Percentiles rank a stretch among this genome's conserved stretches.
Evolutionary conservation across 2,329 filamentous ascomycete species (phyloP).

Genomic region (Exophiala sp.): DNA sequence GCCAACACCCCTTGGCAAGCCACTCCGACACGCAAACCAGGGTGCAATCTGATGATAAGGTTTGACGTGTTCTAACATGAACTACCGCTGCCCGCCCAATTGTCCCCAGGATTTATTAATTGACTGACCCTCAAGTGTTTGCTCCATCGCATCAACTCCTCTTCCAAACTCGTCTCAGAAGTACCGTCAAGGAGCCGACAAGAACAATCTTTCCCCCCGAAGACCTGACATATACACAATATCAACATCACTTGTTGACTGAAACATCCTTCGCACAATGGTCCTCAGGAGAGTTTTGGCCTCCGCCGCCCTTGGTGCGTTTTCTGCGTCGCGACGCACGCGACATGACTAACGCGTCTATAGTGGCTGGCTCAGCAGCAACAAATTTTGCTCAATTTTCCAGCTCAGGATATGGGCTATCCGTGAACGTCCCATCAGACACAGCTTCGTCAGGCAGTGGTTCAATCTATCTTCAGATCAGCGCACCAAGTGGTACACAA

Average conservation of each 20-base stretch:
- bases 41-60: slow-evolving; percentile 13
- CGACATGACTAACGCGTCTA: slow-evolving; percentile 34
- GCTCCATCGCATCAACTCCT: not conserved
- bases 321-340: not conserved
- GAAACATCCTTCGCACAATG: slow-evolving; percentile 6
- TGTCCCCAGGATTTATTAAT: not conserved
- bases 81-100: not conserved
- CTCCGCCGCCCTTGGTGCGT: slow-evolving; percentile 14
- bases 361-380: slow-evolving; percentile 22
- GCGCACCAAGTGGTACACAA: slow-evolving; percentile 50
- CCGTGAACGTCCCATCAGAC: slow-evolving; percentile 52
- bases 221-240: not conserved
- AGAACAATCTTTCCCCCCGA: not conserved
- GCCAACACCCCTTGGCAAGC: slow-evolving; percentile 19
- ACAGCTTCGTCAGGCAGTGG: slow-evolving; percentile 51
- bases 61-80: slow-evolving; percentile 6
- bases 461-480: slow-evolving; percentile 58
- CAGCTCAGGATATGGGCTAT: slow-evolving; percentile 22
- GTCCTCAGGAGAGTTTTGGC: slow-evolving; percentile 16
- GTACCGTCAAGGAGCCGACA: not conserved
- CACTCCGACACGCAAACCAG: slow-evolving; percentile 13
- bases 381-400: slow-evolving; percentile 22
- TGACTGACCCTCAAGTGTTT: too few relatives aligned
- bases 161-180: not conserved
- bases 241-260: not conserved